Base-by-base conservation (phyloP, 177 flowering plant genomes). In the Tripterygium wilfordii region DNA sequence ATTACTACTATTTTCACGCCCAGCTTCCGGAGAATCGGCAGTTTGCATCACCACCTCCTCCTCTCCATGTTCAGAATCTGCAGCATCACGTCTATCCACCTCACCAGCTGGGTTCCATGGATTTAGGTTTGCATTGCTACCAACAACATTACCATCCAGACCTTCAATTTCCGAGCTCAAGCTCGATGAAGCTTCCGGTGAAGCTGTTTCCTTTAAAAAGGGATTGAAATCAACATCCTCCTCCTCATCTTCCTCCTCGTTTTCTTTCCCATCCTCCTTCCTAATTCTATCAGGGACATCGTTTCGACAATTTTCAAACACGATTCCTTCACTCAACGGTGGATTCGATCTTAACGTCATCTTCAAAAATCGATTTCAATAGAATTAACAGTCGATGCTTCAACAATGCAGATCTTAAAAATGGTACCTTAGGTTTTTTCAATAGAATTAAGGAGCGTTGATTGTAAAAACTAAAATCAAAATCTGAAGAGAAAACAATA, bases 141-240 rank as follows among this genome's bases (percentile, higher is more conserved):
- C 69, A 45, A 56, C 60, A 46, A 44, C 66, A 60, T 57, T 61
- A 24, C 54, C 63, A 55, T 71, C 75, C 53, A 77, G 41, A 36
- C 67, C 82, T 42, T 82, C 87, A 46, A 67, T 61, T 60, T 87
- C 98, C 53, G 96, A 85, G 71, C 98, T 85, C 66, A 88, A 49
- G 63, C 92, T 85, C 4, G 98, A 91, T 36, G 95, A 91, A 27
- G 96, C 90, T 62, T 85, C 95, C 0, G 69, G 71, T 19, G 96
- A 85, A 48, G 54, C 72, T 5, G 71, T 50, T 45, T 64, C 86
- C 56, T 68, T 71, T 7, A 74, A 25, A 52, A 72, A 82, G 2
- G 96, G 95, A 64, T 86, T 79, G 47, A 89, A 89, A 59, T 89
- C 95, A 6, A 68, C 67, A 66, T 87, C 96, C 52, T 80, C 96